Evolutionary conservation across 2,329 filamentous ascomycete species (phyloP).

Genomic region (Lasiodiplodia citricola): DNA sequence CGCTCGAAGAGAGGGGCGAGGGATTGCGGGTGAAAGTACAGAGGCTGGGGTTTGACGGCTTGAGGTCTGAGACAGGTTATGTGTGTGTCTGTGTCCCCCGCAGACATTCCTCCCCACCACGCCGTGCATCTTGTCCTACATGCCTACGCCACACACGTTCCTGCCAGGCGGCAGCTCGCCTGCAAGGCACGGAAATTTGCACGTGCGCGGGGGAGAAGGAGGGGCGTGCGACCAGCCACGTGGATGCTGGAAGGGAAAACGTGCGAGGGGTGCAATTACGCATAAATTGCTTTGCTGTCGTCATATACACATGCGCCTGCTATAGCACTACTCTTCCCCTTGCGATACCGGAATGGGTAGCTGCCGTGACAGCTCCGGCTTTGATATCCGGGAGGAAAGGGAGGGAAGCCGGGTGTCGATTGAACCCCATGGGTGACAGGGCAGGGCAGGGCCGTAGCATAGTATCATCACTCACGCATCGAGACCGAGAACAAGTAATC

Average conservation of each 20-base stretch:
- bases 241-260: neutral
- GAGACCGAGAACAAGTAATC: too few species aligned
- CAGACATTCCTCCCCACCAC: neutral
- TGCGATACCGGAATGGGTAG: too few species aligned
- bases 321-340: neutral
- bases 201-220: neutral
- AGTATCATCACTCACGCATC: too few species aligned
- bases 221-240: neutral
- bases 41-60: too few species aligned
- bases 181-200: neutral
- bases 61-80: too few species aligned
- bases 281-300: neutral
- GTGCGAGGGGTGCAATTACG: too few species aligned
- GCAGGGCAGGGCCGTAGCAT: too few species aligned
- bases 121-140: neutral
- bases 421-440: too few species aligned
- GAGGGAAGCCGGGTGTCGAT: too few species aligned
- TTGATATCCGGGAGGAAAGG: neutral
- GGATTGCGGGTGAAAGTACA: too few species aligned
- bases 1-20: too few species aligned
- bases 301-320: neutral
- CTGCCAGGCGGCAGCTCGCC: neutral
- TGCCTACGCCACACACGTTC: neutral
- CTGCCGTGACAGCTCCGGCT: too few species aligned
- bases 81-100: neutral